Percentiles rank a stretch among this genome's conserved stretches.
These are phyloP conservation scores for Candolleomyces efflorescens DNA, from an alignment of 768 basidiomycete genomes.

Conservation along the genomic window DNA sequence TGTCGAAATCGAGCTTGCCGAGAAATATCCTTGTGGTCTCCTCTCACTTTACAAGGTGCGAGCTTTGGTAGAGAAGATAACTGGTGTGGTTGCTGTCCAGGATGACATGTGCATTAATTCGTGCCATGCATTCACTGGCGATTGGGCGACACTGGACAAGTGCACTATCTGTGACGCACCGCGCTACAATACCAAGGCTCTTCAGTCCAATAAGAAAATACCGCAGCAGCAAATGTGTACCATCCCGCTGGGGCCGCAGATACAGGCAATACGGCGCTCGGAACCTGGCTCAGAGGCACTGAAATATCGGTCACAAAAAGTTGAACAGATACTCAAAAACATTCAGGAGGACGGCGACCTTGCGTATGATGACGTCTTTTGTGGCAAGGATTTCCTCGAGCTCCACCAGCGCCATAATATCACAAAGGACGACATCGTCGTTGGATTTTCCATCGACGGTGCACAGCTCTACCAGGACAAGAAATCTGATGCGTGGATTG, in stretches of 20 bases:
- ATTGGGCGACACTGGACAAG: constrained; percentile 19
- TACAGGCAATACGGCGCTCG: constrained; percentile 32
- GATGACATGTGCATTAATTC: constrained; percentile 40
- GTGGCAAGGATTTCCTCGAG: constrained; percentile 21
- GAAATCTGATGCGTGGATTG: constrained; percentile 37
- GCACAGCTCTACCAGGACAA: constrained; percentile 38
- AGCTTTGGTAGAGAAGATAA: constrained; percentile 21
- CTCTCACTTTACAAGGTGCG: constrained; percentile 27
- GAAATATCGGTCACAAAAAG: constrained; percentile 21
- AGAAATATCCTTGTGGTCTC: constrained; percentile 5
- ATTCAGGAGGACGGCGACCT: neutral
- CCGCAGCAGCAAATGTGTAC: constrained; percentile 30
- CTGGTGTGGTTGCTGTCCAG: constrained; percentile 28
- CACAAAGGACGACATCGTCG: constrained; percentile 21
- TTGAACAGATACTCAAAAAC: constrained; percentile 11
- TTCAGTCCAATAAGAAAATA: constrained; percentile 14
- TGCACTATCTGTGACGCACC: constrained; percentile 30
- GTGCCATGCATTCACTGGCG: constrained; percentile 38
- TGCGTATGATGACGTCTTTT: constrained; percentile 17
- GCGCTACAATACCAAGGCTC: constrained; percentile 18
- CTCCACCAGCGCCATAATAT: constrained; percentile 15
- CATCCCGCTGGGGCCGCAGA: constrained; percentile 37
- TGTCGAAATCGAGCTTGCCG: too few species aligned
- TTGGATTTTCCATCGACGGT: constrained; percentile 33
- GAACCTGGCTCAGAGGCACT: constrained; percentile 19